These are phyloP conservation scores for Geotrichum siamense DNA, from an alignment of 1,139 yeast genomes.

Conservation along the genomic window DNA sequence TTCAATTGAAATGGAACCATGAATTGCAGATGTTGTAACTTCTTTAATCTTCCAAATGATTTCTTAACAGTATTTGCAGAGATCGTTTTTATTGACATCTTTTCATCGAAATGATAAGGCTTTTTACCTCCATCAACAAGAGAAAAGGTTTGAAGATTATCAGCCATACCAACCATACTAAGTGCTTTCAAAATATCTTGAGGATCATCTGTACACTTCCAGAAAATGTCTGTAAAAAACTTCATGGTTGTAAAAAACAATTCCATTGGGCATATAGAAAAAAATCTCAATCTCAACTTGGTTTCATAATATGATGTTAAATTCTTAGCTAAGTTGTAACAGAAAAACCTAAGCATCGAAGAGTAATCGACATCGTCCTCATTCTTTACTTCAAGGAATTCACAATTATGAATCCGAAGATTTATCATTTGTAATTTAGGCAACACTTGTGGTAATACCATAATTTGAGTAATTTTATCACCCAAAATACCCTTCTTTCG, in stretches of 20 bases:
- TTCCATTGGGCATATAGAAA: neutral
- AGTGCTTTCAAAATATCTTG: neutral
- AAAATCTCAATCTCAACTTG: neutral
- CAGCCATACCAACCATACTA: neutral
- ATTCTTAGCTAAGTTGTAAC: neutral
- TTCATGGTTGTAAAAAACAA: neutral
- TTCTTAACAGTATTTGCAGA: neutral
- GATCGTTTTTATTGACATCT: neutral
- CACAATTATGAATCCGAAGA: neutral
- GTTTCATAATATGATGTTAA: neutral
- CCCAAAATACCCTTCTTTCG: neutral
- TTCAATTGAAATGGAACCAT: neutral
- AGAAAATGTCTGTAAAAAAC: neutral
- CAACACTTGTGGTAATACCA: neutral
- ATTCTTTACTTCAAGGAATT: neutral
- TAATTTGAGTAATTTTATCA: neutral
- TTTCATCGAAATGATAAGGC: neutral
- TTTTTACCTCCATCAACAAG: neutral
- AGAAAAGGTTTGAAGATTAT: neutral
- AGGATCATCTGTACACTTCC: neutral
- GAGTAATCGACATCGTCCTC: neutral
- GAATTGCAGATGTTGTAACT: neutral
- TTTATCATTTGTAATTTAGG: neutral
- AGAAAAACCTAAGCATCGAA: neutral
- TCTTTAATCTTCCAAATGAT: neutral